Conservation (phyloP, 495 filamentous ascomycete genomes). For the Aspergillus funiculosus region DNA sequence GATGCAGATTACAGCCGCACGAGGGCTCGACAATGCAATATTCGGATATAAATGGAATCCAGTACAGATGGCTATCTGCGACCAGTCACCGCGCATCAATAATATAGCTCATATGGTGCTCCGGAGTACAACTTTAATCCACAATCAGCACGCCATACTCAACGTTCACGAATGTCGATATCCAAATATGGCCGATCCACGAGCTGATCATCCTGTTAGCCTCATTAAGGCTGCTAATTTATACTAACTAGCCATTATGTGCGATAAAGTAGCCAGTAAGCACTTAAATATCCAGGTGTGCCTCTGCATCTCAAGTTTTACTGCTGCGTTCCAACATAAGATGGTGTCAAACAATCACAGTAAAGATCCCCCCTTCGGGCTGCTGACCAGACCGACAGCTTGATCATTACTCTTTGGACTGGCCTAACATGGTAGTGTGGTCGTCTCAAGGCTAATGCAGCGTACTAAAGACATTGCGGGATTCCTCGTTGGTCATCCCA, state of each 20-base stretch:
- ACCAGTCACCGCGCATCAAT: too few relatives aligned
- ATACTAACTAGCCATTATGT: background rate
- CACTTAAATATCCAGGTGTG: background rate
- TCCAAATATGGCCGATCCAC: background rate
- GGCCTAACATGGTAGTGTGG: too few relatives aligned
- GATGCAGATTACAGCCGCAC: background rate
- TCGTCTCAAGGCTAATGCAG: too few relatives aligned
- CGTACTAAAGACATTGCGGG: too few relatives aligned
- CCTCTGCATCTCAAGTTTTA: background rate
- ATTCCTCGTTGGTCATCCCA: too few relatives aligned
- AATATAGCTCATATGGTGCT: background rate
- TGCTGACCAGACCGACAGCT: too few relatives aligned
- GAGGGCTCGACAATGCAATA: constrained; percentile 2
- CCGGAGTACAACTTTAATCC: constrained; percentile 10
- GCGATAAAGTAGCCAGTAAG: background rate
- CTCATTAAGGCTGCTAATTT: constrained; percentile 8
- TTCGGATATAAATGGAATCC: background rate
- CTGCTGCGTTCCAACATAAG: too few relatives aligned
- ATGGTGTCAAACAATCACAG: too few relatives aligned
- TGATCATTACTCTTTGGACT: too few relatives aligned
- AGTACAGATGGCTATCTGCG: too few relatives aligned
- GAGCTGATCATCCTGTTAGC: constrained; percentile 5
- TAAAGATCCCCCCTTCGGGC: too few relatives aligned
- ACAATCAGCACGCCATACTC: constrained; percentile 18
- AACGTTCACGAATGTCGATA: constrained; percentile 9